Base-by-base conservation (phyloP, 148 eudicot genomes). In the Spergularia marina region DNA sequence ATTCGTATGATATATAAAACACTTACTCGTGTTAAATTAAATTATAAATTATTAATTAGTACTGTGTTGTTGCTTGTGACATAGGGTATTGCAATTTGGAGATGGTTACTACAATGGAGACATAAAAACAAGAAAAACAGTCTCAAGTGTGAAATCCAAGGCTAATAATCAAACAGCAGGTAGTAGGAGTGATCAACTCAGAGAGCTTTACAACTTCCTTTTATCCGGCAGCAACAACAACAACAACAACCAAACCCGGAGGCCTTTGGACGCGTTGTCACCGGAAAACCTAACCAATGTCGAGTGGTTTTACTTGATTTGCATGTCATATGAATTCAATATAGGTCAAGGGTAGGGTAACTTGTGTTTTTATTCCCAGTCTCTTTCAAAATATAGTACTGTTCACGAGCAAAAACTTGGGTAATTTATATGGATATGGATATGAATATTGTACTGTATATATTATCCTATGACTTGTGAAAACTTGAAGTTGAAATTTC, bases 231-330 rank as follows among this genome's bases (percentile, higher is more conserved):
- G 81, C 75, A 59, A 76, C 7, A 82, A 82, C 36, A 77, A 70
- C 57, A 74, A 84, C 65, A 47, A 78, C 78, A 34, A 76, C 4
- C 69, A 79, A 75, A 68, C 64, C 78, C 76, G 71, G 80, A 59
- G 73, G 13, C 73, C 73, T 23, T 53, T 70, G 65, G 78, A 85
- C 44, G 76, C 84, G 0, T 79, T 88, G 47, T 86, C 88, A 20
- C 88, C 86, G 5, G 89, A 84, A 49, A 88, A 86, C 53, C 88
- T 88, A 71, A 68, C 88, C 20, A 77, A 85, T 72, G 83, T 81
- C 4, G 91, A 88, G 85, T 86, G 91, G 91, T 88, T 84, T 82
- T 88, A 88, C 86, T 79, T 88, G 83, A 89, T 84, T 76, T 83
- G 88, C 85, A 88, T 88, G 89, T 86, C 91, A 55, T 88, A 84